Percentiles rank a stretch among this genome's conserved stretches.
Conservation (phyloP, 768 basidiomycete species). For the Mycena belliarum region DNA sequence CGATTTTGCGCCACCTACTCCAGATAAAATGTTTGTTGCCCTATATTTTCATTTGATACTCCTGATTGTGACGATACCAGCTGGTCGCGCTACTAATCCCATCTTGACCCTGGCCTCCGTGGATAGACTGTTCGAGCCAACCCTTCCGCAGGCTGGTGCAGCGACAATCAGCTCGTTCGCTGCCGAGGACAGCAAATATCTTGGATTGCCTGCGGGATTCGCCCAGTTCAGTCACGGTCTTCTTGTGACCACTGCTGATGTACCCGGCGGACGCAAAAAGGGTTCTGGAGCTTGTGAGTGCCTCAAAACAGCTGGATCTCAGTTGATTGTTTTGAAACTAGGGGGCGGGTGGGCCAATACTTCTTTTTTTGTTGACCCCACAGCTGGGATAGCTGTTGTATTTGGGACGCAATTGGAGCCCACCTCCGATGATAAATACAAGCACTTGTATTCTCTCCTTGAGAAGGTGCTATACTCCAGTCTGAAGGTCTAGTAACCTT, state of each 20-base stretch:
- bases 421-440: background rate
- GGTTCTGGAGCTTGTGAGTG: constrained; percentile 10
- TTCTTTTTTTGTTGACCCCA: constrained; percentile 10
- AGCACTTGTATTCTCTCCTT: background rate
- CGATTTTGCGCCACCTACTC: constrained; percentile 19
- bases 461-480: constrained; percentile 6
- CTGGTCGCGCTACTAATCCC: constrained; percentile 4
- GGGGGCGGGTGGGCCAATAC: constrained; percentile 19
- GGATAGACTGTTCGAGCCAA: constrained; percentile 1
- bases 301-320: background rate
- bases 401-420: constrained; percentile 13
- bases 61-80: background rate
- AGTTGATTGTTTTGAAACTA: background rate
- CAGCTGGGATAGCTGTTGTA: constrained; percentile 5
- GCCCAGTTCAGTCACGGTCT: constrained; percentile 6
- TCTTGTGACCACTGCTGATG: constrained; percentile 1
- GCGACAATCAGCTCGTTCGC: background rate
- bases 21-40: constrained; percentile 3
- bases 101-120: constrained; percentile 13
- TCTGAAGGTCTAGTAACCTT: background rate
- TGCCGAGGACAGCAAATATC: background rate
- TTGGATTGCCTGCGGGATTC: background rate
- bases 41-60: background rate
- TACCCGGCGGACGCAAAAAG: background rate
- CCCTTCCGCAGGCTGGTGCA: background rate